Conservation (phyloP, 2,329 filamentous ascomycete genomes). For the Aspergillus caelatus region DNA sequence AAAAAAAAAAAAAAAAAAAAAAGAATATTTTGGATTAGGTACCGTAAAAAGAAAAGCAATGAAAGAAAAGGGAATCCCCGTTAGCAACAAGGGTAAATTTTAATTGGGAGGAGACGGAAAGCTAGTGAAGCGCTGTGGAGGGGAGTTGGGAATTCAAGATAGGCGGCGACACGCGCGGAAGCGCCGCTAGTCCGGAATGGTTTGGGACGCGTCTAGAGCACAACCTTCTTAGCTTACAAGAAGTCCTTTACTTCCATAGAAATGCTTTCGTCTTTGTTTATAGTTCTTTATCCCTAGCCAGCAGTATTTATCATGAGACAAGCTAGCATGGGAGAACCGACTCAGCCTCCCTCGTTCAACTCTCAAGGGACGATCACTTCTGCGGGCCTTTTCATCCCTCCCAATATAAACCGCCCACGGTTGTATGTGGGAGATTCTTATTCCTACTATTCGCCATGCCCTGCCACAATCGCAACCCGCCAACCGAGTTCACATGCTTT, state of each 20-base stretch:
- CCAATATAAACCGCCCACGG: constrained; percentile 62
- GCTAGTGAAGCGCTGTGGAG: constrained; percentile 19
- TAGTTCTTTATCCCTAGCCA: background rate
- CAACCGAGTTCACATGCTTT: background rate
- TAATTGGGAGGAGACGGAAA: constrained; percentile 2
- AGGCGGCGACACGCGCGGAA: constrained; percentile 25
- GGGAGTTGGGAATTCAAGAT: constrained; percentile 26
- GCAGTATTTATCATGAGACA: background rate
- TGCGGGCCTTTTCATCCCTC: constrained; percentile 61
- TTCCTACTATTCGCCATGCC: constrained; percentile 71
- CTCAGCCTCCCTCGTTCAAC: constrained; percentile 26
- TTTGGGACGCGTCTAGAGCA: constrained; percentile 34
- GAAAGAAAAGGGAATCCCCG: background rate
- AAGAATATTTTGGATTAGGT: background rate
- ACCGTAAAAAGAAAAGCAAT: background rate
- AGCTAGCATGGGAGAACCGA: constrained; percentile 38
- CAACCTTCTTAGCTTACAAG: background rate
- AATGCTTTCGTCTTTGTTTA: background rate
- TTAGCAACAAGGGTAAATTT: background rate
- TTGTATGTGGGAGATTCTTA: constrained; percentile 70
- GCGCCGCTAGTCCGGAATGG: constrained; percentile 39
- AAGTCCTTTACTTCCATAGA: background rate
- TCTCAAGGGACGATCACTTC: constrained; percentile 36
- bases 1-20: too few relatives aligned
- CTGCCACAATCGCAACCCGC: constrained; percentile 56